phyloP scores from a whole-genome alignment of 2,329 filamentous ascomycete species.

The Coniochaeta sp. region DNA sequence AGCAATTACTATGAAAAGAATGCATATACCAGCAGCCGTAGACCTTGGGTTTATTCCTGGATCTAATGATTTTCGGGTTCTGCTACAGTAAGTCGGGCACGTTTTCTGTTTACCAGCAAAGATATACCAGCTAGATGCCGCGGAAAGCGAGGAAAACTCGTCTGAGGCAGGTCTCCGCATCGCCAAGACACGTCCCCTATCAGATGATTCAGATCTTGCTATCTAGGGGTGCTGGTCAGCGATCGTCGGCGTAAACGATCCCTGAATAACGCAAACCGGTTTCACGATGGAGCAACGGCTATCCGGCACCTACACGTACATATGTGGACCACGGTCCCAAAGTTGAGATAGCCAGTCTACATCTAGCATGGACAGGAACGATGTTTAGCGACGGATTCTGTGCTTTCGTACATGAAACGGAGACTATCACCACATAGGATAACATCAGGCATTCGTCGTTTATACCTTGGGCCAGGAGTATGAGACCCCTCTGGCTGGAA shows the following conservation, averaged over 20 bases:
- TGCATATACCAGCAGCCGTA: no score
- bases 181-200: neutral
- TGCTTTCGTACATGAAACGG: neutral
- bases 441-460: neutral
- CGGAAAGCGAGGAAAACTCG: neutral
- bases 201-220: neutral
- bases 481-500: neutral
- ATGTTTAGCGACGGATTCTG: neutral
- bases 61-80: neutral
- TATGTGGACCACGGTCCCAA: neutral
- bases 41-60: neutral
- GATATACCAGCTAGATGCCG: neutral
- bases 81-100: no score
- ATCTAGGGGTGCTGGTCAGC: neutral
- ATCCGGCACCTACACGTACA: neutral
- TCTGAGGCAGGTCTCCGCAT: neutral
- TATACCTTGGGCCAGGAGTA: neutral
- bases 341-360: neutral
- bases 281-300: neutral
- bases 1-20: neutral
- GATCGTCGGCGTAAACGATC: neutral
- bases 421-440: neutral
- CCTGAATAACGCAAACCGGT: neutral
- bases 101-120: neutral
- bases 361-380: neutral